These are phyloP conservation scores for Penstemon newberryi DNA, from an alignment of 257 asterid species.

Conservation along the genomic window DNA sequence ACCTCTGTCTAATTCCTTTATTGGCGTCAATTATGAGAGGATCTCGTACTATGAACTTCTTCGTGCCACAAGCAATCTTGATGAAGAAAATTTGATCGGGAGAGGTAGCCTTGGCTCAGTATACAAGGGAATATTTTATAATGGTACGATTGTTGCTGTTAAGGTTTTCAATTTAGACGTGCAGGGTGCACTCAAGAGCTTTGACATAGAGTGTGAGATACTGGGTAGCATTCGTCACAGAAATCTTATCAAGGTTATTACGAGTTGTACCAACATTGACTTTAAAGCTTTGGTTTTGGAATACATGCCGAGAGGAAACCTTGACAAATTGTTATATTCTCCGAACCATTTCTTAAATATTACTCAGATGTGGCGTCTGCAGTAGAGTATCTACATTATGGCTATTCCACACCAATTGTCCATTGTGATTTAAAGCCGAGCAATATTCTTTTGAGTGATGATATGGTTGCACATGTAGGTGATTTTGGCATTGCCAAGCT, in stretches of 20 bases:
- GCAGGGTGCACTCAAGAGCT: conserved; percentile 12
- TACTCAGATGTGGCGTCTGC: conserved; percentile 14
- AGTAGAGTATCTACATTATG: conserved; percentile 8
- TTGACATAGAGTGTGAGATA: conserved; percentile 15
- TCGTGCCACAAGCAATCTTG: conserved; percentile 13
- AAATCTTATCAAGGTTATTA: conserved; percentile 15
- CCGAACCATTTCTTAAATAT: not conserved
- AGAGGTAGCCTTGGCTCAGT: conserved; percentile 15
- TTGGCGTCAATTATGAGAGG: not conserved
- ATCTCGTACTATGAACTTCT: conserved; percentile 14
- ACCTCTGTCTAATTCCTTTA: not conserved
- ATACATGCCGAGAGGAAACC: conserved; percentile 12
- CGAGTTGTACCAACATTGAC: conserved; percentile 8
- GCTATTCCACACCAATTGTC: conserved; percentile 26
- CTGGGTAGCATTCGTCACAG: conserved; percentile 13
- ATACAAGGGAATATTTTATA: conserved; percentile 4
- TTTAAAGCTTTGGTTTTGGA: conserved; percentile 23
- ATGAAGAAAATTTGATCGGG: conserved; percentile 7
- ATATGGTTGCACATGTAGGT: not conserved
- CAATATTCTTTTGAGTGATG: conserved; percentile 29
- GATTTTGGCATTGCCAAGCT: not conserved
- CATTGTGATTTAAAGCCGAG: conserved; percentile 46
- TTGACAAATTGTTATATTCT: conserved; percentile 15
- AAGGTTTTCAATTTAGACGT: conserved; percentile 15
- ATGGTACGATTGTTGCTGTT: not conserved